phyloP scores from a whole-genome alignment of 352 stramenopile genomes.

The Pilasporangium apinafurcum region DNA sequence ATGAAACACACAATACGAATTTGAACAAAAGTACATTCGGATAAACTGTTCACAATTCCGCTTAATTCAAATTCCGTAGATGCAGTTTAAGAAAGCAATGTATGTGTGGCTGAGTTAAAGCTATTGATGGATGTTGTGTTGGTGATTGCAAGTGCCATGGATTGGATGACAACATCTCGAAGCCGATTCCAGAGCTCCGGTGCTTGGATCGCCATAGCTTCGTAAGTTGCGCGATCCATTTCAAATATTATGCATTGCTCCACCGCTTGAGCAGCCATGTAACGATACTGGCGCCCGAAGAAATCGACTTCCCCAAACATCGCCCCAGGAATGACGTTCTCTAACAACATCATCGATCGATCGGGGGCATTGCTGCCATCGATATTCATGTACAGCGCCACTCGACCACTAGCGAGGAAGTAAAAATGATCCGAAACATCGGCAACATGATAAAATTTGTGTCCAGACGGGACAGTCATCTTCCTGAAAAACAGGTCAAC shows the following conservation, averaged over 20 bases:
- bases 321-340: slow-evolving; percentile 65
- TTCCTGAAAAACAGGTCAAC: slow-evolving; percentile 63
- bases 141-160: slow-evolving; percentile 73
- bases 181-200: slow-evolving; percentile 69
- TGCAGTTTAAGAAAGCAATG: too few species aligned
- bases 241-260: slow-evolving; percentile 63
- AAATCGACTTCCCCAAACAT: slow-evolving; percentile 88
- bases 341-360: slow-evolving; percentile 45
- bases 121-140: slow-evolving; percentile 69
- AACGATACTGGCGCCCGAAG: slow-evolving; percentile 62
- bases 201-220: slow-evolving; percentile 46
- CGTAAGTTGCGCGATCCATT: slow-evolving; percentile 57
- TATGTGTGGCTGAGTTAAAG: slow-evolving; percentile 40
- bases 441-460: slow-evolving; percentile 71
- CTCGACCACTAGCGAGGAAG: slow-evolving; percentile 65
- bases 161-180: slow-evolving; percentile 76
- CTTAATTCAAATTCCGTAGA: neutral
- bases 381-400: slow-evolving; percentile 75
- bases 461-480: slow-evolving; percentile 38
- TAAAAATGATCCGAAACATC: slow-evolving; percentile 62
- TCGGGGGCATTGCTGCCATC: slow-evolving; percentile 42
- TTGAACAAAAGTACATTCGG: too few species aligned
- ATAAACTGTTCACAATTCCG: too few species aligned
- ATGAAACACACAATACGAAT: too few species aligned
- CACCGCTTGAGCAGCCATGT: slow-evolving; percentile 47